Conservation (phyloP, 176 grass and related monocot species). For the Hsuehochloa calcarea region DNA sequence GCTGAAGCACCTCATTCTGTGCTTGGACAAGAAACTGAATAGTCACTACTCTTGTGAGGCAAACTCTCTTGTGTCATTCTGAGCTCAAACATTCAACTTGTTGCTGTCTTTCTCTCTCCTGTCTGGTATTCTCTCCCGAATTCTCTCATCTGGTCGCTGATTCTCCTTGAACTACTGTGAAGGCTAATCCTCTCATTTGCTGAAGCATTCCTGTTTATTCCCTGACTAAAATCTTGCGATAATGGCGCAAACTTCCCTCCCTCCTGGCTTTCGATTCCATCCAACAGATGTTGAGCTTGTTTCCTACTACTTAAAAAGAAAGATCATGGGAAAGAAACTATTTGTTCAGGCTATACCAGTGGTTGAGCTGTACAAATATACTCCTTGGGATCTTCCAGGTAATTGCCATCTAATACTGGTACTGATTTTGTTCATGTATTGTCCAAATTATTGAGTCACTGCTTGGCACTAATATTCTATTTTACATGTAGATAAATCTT, state of each 20-base stretch:
- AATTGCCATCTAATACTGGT: slow-evolving; percentile 21
- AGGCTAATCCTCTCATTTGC: not conserved
- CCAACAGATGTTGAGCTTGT: slow-evolving; percentile 93
- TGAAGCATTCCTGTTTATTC: slow-evolving; percentile 21
- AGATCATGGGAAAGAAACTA: slow-evolving; percentile 74
- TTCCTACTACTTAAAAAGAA: slow-evolving; percentile 87
- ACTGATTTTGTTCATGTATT: not conserved
- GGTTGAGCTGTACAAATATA: slow-evolving; percentile 81
- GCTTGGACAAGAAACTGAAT: not conserved
- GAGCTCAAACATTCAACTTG: not conserved
- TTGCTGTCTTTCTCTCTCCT: not conserved
- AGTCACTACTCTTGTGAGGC: not conserved
- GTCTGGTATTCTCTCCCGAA: not conserved
- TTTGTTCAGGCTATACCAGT: slow-evolving; percentile 60
- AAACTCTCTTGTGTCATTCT: slow-evolving; percentile 12
- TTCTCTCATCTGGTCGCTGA: not conserved
- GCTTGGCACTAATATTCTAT: not conserved
- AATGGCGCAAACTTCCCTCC: slow-evolving; percentile 69
- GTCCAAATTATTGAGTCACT: not conserved
- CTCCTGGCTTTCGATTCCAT: slow-evolving; percentile 87
- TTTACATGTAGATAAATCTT: slow-evolving; percentile 59
- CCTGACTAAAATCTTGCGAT: slow-evolving; percentile 17
- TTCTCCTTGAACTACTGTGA: not conserved
- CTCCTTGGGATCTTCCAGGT: slow-evolving; percentile 95
- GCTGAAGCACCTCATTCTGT: not conserved